Percentiles rank a stretch among this genome's conserved stretches.
Evolutionary conservation across 2,329 filamentous ascomycete species (phyloP).

Genomic region (Colletotrichum melonis): DNA sequence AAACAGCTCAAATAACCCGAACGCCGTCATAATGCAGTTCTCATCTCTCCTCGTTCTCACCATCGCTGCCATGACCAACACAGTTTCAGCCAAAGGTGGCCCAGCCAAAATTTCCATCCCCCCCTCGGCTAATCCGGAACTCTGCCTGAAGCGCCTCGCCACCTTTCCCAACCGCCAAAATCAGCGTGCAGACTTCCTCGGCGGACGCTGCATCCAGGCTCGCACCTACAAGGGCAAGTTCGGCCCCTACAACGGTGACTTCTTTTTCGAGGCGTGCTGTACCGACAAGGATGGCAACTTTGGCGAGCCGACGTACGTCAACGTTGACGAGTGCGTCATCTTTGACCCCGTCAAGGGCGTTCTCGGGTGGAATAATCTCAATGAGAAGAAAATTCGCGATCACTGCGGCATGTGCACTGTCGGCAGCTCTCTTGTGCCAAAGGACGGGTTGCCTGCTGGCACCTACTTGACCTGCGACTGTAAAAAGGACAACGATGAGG

Average conservation of each 20-base stretch:
- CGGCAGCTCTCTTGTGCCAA: background rate
- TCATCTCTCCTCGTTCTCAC: background rate
- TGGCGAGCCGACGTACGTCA: constrained; percentile 5
- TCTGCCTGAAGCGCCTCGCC: constrained; percentile 14
- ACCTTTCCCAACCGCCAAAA: background rate
- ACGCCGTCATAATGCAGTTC: background rate
- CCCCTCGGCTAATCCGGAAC: background rate
- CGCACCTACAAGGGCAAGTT: constrained; percentile 19
- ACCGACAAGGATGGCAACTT: constrained; percentile 2
- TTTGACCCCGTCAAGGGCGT: background rate
- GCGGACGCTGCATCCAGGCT: background rate
- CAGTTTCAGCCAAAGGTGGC: background rate
- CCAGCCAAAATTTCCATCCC: background rate
- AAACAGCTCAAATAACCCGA: background rate
- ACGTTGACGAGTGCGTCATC: constrained; percentile 6
- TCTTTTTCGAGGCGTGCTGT: constrained; percentile 19
- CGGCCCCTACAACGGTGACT: constrained; percentile 8
- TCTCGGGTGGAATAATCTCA: background rate
- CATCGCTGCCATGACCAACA: background rate
- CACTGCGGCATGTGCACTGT: background rate
- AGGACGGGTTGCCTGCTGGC: background rate
- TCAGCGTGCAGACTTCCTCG: background rate
- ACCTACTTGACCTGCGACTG: constrained; percentile 1
- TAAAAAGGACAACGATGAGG: background rate
- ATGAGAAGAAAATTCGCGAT: background rate